Evolutionary conservation across 495 filamentous ascomycete genomes (phyloP).

Genomic region (Chaetomium tenue): DNA sequence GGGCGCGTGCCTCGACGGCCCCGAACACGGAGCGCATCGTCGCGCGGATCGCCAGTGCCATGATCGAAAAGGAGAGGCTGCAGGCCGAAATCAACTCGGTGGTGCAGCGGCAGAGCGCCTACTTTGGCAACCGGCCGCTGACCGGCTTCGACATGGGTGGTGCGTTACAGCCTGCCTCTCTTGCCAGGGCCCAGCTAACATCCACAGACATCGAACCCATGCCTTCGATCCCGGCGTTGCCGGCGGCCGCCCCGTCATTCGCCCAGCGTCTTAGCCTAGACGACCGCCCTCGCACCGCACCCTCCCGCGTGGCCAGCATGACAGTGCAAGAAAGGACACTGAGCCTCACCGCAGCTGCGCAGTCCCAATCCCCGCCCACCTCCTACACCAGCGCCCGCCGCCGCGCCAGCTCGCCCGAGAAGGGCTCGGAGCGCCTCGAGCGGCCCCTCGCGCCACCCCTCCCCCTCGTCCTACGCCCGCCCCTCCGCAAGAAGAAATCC

Average conservation of each 20-base stretch:
- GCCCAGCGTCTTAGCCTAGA: conserved; percentile 49
- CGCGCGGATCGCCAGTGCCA: conserved; percentile 52
- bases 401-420: neutral
- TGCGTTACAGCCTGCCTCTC: neutral
- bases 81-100: conserved; percentile 54
- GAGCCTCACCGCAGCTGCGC: conserved; percentile 25
- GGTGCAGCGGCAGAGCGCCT: conserved; percentile 54
- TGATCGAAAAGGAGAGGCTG: conserved; percentile 52
- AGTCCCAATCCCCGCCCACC: conserved; percentile 25
- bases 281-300: conserved; percentile 39
- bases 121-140: conserved; percentile 49
- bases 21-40: conserved; percentile 44
- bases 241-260: conserved; percentile 50
- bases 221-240: conserved; percentile 48
- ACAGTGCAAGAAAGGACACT: conserved; percentile 23
- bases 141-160: conserved; percentile 37
- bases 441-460: conserved; percentile 52
- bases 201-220: conserved; percentile 42
- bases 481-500: conserved; percentile 57
- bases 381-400: neutral
- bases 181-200: conserved; percentile 21
- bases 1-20: conserved; percentile 36
- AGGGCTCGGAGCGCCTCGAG: conserved; percentile 28
- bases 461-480: conserved; percentile 50
- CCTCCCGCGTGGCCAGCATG: conserved; percentile 23